These are phyloP conservation scores for Metschnikowia corniflorae DNA, from an alignment of 805 yeast species.

Conservation along the genomic window DNA sequence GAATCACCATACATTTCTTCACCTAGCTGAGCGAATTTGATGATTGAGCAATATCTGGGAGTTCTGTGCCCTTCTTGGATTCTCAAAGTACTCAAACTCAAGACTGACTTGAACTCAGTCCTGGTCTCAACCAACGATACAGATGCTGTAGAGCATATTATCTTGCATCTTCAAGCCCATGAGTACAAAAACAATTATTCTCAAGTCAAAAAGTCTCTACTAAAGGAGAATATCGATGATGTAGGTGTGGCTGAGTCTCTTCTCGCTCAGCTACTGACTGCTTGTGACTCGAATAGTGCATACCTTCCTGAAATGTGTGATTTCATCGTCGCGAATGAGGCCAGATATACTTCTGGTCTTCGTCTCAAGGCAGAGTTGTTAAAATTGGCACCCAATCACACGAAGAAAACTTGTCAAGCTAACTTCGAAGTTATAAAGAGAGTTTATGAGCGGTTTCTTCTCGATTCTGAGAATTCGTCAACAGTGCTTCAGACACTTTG, in stretches of 20 bases:
- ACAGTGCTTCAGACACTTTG: slow-evolving; percentile 1
- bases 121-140: slow-evolving; percentile 6
- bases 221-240: slow-evolving; percentile 22
- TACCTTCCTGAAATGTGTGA: slow-evolving; percentile 14
- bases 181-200: slow-evolving; percentile 4
- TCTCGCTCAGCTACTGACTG: slow-evolving; percentile 8
- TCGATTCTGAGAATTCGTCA: slow-evolving; percentile 1
- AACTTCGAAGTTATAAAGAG: too few species aligned
- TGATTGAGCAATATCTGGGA: too few species aligned
- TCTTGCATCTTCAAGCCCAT: slow-evolving; percentile 11
- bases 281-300: background rate
- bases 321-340: slow-evolving; percentile 20
- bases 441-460: slow-evolving; percentile 4
- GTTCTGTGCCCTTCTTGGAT: too few species aligned
- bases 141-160: slow-evolving; percentile 7
- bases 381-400: too few species aligned
- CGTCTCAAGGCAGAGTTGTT: slow-evolving; percentile 21
- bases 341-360: slow-evolving; percentile 21
- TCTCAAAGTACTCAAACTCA: slow-evolving; percentile 21
- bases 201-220: slow-evolving; percentile 11
- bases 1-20: too few species aligned
- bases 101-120: slow-evolving; percentile 23
- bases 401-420: too few species aligned
- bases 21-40: too few species aligned
- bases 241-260: slow-evolving; percentile 22